Evolutionary conservation across 2,329 filamentous ascomycete species (phyloP).

Genomic region (Lojkania enalia): DNA sequence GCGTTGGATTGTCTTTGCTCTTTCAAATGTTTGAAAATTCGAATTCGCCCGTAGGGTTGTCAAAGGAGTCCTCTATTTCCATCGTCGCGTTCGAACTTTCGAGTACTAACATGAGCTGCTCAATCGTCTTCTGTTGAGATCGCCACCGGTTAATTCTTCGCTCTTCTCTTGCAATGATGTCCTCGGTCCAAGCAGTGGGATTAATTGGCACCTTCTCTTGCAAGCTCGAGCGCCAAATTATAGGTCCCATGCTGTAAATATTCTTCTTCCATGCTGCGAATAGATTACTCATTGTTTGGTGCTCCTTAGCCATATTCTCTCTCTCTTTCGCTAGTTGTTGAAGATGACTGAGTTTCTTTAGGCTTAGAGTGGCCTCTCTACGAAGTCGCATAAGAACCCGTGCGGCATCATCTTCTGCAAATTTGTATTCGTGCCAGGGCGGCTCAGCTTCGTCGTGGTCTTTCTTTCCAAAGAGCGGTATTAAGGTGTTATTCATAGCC

Average conservation of each 20-base stretch:
- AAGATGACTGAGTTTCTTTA: conserved; percentile 20
- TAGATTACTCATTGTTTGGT: conserved; percentile 9
- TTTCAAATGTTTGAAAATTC: not conserved
- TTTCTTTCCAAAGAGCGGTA: conserved; percentile 26
- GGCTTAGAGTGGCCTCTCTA: conserved; percentile 24
- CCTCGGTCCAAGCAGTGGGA: conserved; percentile 30
- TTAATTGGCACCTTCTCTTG: conserved; percentile 16
- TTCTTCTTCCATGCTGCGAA: conserved; percentile 21
- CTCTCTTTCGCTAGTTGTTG: conserved; percentile 23
- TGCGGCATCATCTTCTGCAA: conserved; percentile 28
- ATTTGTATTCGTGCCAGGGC: conserved; percentile 12
- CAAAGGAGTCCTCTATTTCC: conserved; percentile 31
- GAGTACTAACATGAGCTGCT: conserved; percentile 24
- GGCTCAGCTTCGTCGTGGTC: conserved; percentile 2
- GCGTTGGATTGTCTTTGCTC: too few relatives aligned
- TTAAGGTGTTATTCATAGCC: conserved; percentile 24
- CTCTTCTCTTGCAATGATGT: conserved; percentile 15
- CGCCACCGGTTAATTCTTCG: conserved; percentile 27
- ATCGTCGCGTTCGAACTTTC: conserved; percentile 24
- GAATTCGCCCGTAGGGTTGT: conserved; percentile 17
- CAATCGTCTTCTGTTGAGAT: conserved; percentile 19
- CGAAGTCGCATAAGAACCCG: conserved; percentile 26
- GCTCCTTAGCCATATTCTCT: conserved; percentile 18
- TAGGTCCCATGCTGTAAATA: conserved; percentile 9
- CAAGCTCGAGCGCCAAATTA: not conserved